phyloP scores from a whole-genome alignment of 371 early-diverging fungal species.

The Amoeboaphelidium occidentale region DNA sequence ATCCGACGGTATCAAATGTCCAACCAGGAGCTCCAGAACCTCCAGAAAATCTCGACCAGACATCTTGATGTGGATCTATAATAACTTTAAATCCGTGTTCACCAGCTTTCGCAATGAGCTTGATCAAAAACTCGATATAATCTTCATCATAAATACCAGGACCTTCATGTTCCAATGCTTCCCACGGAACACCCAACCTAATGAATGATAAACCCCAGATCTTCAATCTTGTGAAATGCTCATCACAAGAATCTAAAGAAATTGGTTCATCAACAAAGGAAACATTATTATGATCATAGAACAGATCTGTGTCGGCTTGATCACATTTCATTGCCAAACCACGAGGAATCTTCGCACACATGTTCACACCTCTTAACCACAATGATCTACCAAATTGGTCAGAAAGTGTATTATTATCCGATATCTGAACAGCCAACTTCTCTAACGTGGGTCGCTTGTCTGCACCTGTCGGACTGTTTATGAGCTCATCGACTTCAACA shows the following conservation, averaged over 20 bases:
- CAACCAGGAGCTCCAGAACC: conserved; percentile 43
- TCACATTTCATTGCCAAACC: no score
- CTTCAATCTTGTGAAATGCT: conserved; percentile 41
- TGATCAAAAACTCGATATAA: conserved; percentile 45
- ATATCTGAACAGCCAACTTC: no score
- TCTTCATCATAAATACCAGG: conserved; percentile 58
- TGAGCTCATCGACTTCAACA: no score
- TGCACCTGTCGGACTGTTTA: no score
- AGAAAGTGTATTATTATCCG: no score
- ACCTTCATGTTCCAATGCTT: conserved; percentile 46
- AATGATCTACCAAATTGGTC: no score
- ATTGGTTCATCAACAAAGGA: conserved; percentile 49
- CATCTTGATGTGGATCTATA: conserved; percentile 58
- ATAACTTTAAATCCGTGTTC: conserved; percentile 43
- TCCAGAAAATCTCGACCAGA: conserved; percentile 38
- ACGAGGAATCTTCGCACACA: no score
- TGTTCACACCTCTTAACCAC: no score
- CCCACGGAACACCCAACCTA: conserved; percentile 60
- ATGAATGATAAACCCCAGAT: conserved; percentile 56
- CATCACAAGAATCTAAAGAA: conserved; percentile 47
- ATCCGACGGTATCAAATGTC: conserved; percentile 29
- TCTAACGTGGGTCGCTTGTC: no score
- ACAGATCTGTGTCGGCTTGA: no score
- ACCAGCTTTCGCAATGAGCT: conserved; percentile 29
- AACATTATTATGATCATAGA: conserved; percentile 23